These are phyloP conservation scores for Sphagnum contortum DNA, from an alignment of 225 moss, liverwort and hornwort genomes.

Conservation along the genomic window DNA sequence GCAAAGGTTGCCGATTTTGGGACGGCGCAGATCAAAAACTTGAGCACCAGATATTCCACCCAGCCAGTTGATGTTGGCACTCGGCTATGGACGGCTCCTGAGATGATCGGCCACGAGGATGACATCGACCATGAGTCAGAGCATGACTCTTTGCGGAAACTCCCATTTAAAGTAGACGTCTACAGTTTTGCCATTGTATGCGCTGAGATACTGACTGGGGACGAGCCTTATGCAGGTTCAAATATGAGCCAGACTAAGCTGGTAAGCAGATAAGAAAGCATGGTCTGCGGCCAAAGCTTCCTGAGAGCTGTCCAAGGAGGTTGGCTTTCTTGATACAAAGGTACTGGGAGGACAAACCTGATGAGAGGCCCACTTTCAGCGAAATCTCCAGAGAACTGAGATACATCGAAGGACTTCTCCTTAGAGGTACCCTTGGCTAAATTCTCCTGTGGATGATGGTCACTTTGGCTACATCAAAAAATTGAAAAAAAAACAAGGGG, in stretches of 20 bases:
- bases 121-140: background rate
- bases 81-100: conserved; percentile 14
- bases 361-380: conserved; percentile 1
- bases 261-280: background rate
- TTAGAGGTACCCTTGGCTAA: background rate
- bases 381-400: conserved; percentile 7
- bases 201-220: conserved; percentile 3
- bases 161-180: conserved; percentile 3
- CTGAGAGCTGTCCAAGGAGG: background rate
- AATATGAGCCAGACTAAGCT: background rate
- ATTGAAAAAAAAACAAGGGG: too few species aligned
- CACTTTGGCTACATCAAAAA: background rate
- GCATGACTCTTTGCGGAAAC: background rate
- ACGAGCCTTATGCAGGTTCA: background rate
- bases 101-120: conserved; percentile 3
- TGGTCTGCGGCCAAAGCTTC: conserved; percentile 5
- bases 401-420: conserved; percentile 7
- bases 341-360: conserved; percentile 6
- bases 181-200: conserved; percentile 9
- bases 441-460: too few species aligned
- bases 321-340: conserved; percentile 4
- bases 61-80: conserved; percentile 4
- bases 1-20: conserved; percentile 21
- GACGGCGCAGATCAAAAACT: conserved; percentile 7
- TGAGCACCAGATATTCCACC: background rate